Evolutionary conservation across 768 basidiomycete species (phyloP), one percentile per base, ranked within the genome.

Genomic region (Suillus americanus): DNA sequence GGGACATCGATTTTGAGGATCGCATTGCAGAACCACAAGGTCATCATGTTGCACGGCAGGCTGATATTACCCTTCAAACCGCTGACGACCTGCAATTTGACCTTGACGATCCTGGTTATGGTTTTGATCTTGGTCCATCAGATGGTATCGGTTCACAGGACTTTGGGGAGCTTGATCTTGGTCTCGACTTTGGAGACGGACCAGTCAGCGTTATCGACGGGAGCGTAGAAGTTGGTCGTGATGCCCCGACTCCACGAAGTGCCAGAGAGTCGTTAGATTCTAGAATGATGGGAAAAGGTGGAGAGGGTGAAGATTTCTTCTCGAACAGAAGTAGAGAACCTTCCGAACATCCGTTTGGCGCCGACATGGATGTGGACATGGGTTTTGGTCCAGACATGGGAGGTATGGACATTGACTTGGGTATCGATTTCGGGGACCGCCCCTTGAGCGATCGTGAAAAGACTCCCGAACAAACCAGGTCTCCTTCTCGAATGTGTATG

Each of bases 91-190:
- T 90, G 66, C 82, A 86, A 57, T 84, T 89, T 67, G 90, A 88
- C 72, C 73, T 87, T 38, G 85, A 87, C 62, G 82, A 81, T 65
- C 72, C 74, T 9, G 78, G 76, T 48, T 89, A 88, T 68, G 87
- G 87, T n/a, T 92, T 92, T 65, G 92, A 91, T 69, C 83, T 93
- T 54, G 91, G 89, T 3, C 89, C 89, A 18, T 85, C 86, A 0
- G 91, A 90, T 68, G 94, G 92, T 40, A 92, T 95, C 68, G 93
- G 91, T 25, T 94, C 94, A 3, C 90, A 93, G 73, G 92, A 92
- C 73, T 91, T 89, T 72, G 76, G 70, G 63, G 89, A 87, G 46
- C 72, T 90, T 35, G 92, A 93, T 73, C 80, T 95, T 35, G 92
- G 89, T 62, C 83, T 94, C 61, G 86, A 89, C 69, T 91, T 92